Evolutionary conservation across 495 filamentous ascomycete species (phyloP).

Genomic region (Terfezia claveryi): DNA sequence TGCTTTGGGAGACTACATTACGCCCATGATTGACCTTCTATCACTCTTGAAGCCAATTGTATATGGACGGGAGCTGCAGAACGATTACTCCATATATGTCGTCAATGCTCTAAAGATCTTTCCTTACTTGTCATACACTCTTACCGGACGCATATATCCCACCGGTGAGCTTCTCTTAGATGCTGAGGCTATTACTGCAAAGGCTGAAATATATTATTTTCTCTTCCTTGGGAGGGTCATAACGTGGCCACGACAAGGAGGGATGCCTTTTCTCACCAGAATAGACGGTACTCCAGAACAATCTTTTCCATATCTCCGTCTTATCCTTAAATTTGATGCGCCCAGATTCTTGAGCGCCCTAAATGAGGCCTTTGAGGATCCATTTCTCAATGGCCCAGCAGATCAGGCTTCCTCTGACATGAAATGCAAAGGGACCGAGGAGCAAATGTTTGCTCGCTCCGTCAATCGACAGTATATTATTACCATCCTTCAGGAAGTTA

Average conservation of each 20-base stretch:
- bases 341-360: slow-evolving; percentile 83
- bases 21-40: slow-evolving; percentile 68
- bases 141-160: slow-evolving; percentile 79
- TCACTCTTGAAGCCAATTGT: slow-evolving; percentile 40
- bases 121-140: slow-evolving; percentile 77
- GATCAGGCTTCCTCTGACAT: slow-evolving; percentile 23
- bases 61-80: slow-evolving; percentile 26
- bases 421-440: slow-evolving; percentile 30
- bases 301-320: slow-evolving; percentile 59
- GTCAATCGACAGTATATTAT: slow-evolving; percentile 81
- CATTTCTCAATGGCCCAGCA: slow-evolving; percentile 45
- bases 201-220: slow-evolving; percentile 74
- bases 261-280: slow-evolving; percentile 32
- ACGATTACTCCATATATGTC: slow-evolving; percentile 27
- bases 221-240: slow-evolving; percentile 64
- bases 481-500: slow-evolving; percentile 71
- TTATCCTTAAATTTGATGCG: slow-evolving; percentile 70
- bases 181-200: slow-evolving; percentile 45
- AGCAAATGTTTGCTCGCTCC: slow-evolving; percentile 43
- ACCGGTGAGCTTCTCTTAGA: slow-evolving; percentile 55
- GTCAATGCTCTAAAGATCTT: slow-evolving; percentile 77
- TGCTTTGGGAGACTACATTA: slow-evolving; percentile 69
- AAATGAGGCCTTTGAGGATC: slow-evolving; percentile 93
- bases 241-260: slow-evolving; percentile 36
- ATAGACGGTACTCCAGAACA: slow-evolving; percentile 31